Evolutionary conservation across 805 yeast genomes (phyloP).

Genomic region (Myxozyma neglecta): DNA sequence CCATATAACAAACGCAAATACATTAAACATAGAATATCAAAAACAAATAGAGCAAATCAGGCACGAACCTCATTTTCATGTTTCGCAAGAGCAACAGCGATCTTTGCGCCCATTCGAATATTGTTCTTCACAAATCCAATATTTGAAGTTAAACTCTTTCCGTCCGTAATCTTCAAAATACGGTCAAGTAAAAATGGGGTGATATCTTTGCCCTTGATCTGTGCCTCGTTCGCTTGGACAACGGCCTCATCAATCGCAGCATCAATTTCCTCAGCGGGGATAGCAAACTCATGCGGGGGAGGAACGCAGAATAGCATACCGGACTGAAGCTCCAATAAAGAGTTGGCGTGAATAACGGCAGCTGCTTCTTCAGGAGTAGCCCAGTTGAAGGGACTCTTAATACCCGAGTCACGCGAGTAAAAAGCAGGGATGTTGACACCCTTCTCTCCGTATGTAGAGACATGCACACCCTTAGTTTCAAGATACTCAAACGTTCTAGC

Average conservation of each 20-base stretch:
- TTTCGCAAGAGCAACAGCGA: constrained; percentile 55
- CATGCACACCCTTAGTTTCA: constrained; percentile 90
- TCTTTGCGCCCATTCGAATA: constrained; percentile 64
- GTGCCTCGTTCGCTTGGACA: constrained; percentile 51
- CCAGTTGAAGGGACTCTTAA: constrained; percentile 66
- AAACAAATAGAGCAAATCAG: neutral
- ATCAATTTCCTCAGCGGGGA: constrained; percentile 54
- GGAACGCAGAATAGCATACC: constrained; percentile 83
- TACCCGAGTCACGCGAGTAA: constrained; percentile 74
- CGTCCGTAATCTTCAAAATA: constrained; percentile 67
- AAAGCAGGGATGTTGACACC: constrained; percentile 74
- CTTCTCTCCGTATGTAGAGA: constrained; percentile 60
- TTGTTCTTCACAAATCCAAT: constrained; percentile 75
- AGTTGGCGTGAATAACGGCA: constrained; percentile 49
- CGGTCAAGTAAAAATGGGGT: constrained; percentile 74
- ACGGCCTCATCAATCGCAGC: constrained; percentile 60
- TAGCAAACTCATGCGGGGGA: constrained; percentile 65
- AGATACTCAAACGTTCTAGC: constrained; percentile 78
- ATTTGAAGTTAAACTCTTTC: constrained; percentile 68
- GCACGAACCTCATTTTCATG: constrained; percentile 36
- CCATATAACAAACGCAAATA: neutral
- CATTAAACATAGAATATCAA: neutral
- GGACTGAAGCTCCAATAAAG: constrained; percentile 53
- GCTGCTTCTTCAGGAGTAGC: constrained; percentile 61
- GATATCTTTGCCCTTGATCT: constrained; percentile 67